Percentiles rank a stretch among this genome's conserved stretches.
These are phyloP conservation scores for Mentha longifolia DNA, from an alignment of 257 asterid genomes.

Conservation along the genomic window DNA sequence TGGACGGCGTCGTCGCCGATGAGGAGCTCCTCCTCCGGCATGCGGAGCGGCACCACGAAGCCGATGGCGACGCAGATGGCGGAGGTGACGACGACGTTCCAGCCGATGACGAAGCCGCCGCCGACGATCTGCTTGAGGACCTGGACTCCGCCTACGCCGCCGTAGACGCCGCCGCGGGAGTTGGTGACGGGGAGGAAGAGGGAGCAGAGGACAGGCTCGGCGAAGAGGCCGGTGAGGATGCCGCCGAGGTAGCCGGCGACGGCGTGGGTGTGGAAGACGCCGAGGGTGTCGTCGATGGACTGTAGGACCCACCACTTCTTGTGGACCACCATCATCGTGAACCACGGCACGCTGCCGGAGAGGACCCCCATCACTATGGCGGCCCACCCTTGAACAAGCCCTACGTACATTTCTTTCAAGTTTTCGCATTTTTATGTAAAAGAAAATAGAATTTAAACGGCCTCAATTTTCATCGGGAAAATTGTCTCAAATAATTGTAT, in stretches of 20 bases:
- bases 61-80: conserved; percentile 51
- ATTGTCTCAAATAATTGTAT: too few relatives aligned
- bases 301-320: conserved; percentile 59
- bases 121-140: conserved; percentile 63
- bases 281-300: conserved; percentile 70
- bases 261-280: conserved; percentile 75
- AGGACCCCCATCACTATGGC: conserved; percentile 68
- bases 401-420: conserved; percentile 16
- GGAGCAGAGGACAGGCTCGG: conserved; percentile 58
- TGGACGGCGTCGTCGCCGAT: conserved; percentile 78
- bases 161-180: conserved; percentile 61
- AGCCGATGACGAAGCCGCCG: conserved; percentile 62
- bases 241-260: conserved; percentile 73
- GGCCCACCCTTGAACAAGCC: conserved; percentile 74
- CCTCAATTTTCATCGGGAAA: too few relatives aligned
- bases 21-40: conserved; percentile 61
- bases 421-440: too few relatives aligned
- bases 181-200: conserved; percentile 66
- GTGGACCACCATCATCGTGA: conserved; percentile 73
- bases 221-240: conserved; percentile 62
- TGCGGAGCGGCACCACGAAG: conserved; percentile 53
- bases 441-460: too few relatives aligned
- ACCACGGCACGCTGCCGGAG: conserved; percentile 76
- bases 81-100: conserved; percentile 67
- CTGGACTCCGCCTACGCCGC: conserved; percentile 59